phyloP scores from a whole-genome alignment of 73 alveolate genomes.

The Stentor coeruleus region DNA sequence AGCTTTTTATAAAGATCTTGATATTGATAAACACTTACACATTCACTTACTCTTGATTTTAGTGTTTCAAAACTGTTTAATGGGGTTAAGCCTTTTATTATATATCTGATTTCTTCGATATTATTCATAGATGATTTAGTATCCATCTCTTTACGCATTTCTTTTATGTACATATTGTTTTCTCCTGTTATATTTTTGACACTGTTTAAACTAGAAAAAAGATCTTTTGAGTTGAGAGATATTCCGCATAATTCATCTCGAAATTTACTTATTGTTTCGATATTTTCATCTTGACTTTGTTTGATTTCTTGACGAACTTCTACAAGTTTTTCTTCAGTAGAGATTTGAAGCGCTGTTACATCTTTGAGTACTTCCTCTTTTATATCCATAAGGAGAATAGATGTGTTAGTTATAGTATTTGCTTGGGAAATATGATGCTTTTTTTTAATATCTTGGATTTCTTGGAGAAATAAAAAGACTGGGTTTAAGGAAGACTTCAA shows the following conservation, averaged over 20 bases:
- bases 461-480: not conserved
- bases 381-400: not conserved
- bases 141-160: not conserved
- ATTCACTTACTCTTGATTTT: not conserved
- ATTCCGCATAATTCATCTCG: too few relatives aligned
- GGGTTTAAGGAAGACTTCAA: not conserved
- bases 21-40: not conserved
- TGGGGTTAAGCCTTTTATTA: not conserved
- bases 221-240: too few relatives aligned
- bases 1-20: not conserved
- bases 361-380: not conserved
- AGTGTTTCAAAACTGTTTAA: not conserved
- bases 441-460: not conserved
- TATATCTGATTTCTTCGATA: not conserved
- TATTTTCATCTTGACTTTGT: too few relatives aligned
- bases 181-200: too few relatives aligned
- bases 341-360: not conserved
- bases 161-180: not conserved
- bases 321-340: not conserved
- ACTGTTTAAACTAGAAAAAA: too few relatives aligned
- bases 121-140: not conserved
- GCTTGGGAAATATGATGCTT: not conserved
- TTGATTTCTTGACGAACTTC: not conserved
- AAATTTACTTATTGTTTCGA: too few relatives aligned
- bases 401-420: not conserved